Conservation (phyloP, 805 yeast genomes). For the Wickerhamomyces tratensis region DNA sequence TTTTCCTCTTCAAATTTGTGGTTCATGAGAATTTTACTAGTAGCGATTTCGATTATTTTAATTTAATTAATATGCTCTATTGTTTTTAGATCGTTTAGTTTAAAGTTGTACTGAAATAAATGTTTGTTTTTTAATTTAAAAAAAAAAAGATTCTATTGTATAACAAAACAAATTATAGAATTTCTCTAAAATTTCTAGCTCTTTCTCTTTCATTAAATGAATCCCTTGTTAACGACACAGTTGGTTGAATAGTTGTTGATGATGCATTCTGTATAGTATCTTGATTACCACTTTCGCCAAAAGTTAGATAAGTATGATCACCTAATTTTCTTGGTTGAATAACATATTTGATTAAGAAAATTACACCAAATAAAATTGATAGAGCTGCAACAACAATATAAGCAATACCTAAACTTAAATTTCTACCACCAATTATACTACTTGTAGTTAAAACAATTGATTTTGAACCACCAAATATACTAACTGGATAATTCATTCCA, state of each 20-base stretch:
- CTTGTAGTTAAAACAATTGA: slow-evolving; percentile 73
- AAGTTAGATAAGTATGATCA: slow-evolving; percentile 60
- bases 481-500: slow-evolving; percentile 73
- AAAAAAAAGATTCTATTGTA: not conserved
- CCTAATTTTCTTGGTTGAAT: slow-evolving; percentile 80
- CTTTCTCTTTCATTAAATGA: not conserved
- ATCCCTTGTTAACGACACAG: not conserved
- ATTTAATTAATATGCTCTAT: no score
- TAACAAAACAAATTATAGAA: not conserved
- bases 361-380: slow-evolving; percentile 58
- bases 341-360: slow-evolving; percentile 73
- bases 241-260: not conserved
- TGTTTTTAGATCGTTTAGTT: no score
- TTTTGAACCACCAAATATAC: slow-evolving; percentile 83
- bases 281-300: slow-evolving; percentile 16
- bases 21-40: no score
- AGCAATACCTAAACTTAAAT: slow-evolving; percentile 74
- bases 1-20: no score
- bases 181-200: not conserved
- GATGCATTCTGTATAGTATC: not conserved
- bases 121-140: not conserved
- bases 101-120: not conserved
- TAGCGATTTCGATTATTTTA: no score
- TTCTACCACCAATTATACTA: slow-evolving; percentile 80
- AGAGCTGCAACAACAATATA: slow-evolving; percentile 79